phyloP scores from a whole-genome alignment of 2,329 filamentous ascomycete genomes.

The Aspergillus novoparasiticus region DNA sequence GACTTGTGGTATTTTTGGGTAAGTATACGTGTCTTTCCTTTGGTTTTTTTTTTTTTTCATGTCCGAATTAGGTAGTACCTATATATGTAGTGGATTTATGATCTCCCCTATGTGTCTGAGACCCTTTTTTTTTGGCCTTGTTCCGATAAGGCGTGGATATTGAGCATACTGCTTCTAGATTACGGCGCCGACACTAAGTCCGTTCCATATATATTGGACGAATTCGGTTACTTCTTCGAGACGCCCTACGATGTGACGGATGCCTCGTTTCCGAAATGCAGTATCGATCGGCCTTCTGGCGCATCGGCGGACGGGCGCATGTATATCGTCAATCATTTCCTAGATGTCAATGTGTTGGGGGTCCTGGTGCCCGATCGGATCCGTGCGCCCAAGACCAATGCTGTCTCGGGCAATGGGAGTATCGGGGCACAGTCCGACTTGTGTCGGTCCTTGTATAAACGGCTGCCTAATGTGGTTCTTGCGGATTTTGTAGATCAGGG shows the following conservation, averaged over 20 bases:
- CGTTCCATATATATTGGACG: slow-evolving; percentile 47
- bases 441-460: slow-evolving; percentile 43
- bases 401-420: slow-evolving; percentile 44
- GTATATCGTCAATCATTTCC: slow-evolving; percentile 54
- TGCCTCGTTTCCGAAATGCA: slow-evolving; percentile 45
- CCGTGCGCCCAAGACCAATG: slow-evolving; percentile 45
- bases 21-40: slow-evolving; percentile 8
- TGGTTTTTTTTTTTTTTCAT: background rate
- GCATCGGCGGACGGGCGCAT: slow-evolving; percentile 43
- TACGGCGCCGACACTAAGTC: slow-evolving; percentile 41
- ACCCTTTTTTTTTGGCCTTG: background rate
- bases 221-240: slow-evolving; percentile 51
- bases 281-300: slow-evolving; percentile 47
- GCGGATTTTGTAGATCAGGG: slow-evolving; percentile 51
- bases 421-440: slow-evolving; percentile 45
- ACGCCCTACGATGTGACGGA: slow-evolving; percentile 48
- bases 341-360: slow-evolving; percentile 46
- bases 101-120: background rate
- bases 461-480: slow-evolving; percentile 46
- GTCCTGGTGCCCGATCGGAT: slow-evolving; percentile 47
- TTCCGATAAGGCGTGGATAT: background rate
- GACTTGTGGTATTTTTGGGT: slow-evolving; percentile 50
- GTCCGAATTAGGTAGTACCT: background rate
- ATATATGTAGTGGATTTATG: background rate
- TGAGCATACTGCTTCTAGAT: slow-evolving; percentile 29